Conservation (phyloP, 345 rosid genomes). For the Arabis alpina region DNA sequence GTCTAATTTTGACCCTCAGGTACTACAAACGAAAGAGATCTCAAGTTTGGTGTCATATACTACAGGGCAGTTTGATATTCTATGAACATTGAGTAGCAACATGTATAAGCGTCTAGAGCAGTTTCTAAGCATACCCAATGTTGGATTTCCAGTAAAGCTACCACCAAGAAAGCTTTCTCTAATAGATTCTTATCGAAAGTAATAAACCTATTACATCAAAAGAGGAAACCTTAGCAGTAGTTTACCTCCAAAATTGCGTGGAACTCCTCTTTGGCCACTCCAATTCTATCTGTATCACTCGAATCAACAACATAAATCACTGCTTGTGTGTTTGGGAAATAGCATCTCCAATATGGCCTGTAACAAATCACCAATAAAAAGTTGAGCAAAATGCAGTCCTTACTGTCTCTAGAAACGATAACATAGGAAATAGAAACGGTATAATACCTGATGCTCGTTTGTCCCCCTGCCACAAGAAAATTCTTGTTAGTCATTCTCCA, state of each 20-base stretch:
- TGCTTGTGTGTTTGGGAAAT: constrained; percentile 59
- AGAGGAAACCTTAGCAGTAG: neutral
- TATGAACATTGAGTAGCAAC: neutral
- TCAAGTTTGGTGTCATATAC: neutral
- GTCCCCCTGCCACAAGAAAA: constrained; percentile 57
- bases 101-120: neutral
- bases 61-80: neutral
- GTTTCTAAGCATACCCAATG: constrained; percentile 15
- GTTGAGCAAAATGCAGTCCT: neutral
- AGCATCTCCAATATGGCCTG: constrained; percentile 81
- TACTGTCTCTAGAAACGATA: constrained; percentile 8
- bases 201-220: neutral
- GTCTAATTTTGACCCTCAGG: no score
- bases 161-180: neutral
- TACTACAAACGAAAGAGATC: no score
- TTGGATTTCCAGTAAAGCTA: neutral
- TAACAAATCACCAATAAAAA: constrained; percentile 22
- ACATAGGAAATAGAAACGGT: neutral
- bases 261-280: constrained; percentile 62
- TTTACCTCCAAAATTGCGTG: constrained; percentile 68
- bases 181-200: neutral
- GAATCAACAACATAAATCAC: constrained; percentile 66
- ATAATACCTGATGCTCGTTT: constrained; percentile 63
- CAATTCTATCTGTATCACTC: constrained; percentile 58
- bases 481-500: neutral